Percentiles rank a stretch among this genome's conserved stretches.
These are phyloP conservation scores for Sicyos edulis DNA, from an alignment of 306 rosid genomes.

Conservation along the genomic window DNA sequence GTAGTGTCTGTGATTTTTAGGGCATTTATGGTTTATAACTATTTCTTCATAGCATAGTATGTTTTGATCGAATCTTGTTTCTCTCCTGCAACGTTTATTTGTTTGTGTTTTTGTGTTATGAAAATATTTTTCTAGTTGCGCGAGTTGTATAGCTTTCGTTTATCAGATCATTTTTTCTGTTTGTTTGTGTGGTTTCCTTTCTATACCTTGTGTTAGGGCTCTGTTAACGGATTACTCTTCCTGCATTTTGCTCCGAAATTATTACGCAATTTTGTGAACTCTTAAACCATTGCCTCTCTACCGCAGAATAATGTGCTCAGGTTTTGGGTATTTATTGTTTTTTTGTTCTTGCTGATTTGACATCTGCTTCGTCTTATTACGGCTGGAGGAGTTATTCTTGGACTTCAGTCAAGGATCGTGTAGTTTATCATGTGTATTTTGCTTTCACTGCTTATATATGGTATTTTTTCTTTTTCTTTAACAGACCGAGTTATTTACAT, in stretches of 20 bases:
- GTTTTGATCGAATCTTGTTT: background rate
- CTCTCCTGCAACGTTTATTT: background rate
- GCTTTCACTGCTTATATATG: background rate
- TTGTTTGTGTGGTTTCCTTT: background rate
- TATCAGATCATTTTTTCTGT: background rate
- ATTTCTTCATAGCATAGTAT: background rate
- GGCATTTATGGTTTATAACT: background rate
- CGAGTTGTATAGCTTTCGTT: constrained; percentile 5
- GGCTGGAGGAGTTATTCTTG: constrained; percentile 10
- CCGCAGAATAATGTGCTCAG: background rate
- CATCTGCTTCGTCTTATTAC: background rate
- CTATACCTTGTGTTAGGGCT: background rate
- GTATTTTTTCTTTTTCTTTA: background rate
- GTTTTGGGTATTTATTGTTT: background rate
- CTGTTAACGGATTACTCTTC: background rate
- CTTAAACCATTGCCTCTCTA: background rate
- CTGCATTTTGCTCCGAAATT: constrained; percentile 4
- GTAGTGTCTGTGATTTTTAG: constrained; percentile 1
- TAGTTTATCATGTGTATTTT: background rate
- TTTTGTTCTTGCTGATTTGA: background rate
- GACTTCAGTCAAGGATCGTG: background rate
- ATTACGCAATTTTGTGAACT: background rate
- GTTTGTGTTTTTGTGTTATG: background rate
- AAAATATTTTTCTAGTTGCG: background rate
- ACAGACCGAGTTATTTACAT: background rate